Evolutionary conservation across 352 stramenopile genomes (phyloP).

Genomic region (Phytopythium mirpurense): DNA sequence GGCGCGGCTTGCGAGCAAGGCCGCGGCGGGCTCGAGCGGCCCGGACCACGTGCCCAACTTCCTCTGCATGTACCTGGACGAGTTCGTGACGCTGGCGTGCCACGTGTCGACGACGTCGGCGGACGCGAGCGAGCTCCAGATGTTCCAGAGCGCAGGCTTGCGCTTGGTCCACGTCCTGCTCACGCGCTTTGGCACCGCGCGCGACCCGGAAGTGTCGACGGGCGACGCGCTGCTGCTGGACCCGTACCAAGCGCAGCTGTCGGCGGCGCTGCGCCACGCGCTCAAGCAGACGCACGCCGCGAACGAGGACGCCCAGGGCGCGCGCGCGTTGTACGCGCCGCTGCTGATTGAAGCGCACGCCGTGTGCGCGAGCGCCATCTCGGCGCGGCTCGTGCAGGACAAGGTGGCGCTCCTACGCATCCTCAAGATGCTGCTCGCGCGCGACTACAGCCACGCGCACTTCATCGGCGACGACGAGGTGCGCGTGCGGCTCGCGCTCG

Average conservation of each 20-base stretch:
- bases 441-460: slow-evolving; percentile 60
- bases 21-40: neutral
- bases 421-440: slow-evolving; percentile 44
- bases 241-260: slow-evolving; percentile 81
- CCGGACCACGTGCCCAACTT: slow-evolving; percentile 42
- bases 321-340: slow-evolving; percentile 49
- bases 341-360: slow-evolving; percentile 65
- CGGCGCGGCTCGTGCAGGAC: slow-evolving; percentile 56
- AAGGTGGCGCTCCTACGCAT: slow-evolving; percentile 67
- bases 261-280: slow-evolving; percentile 70
- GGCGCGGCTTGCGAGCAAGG: slow-evolving; percentile 24
- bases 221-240: slow-evolving; percentile 61
- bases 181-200: slow-evolving; percentile 41
- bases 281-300: slow-evolving; percentile 46
- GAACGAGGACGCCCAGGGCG: slow-evolving; percentile 10
- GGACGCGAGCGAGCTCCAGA: slow-evolving; percentile 66
- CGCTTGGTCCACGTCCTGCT: slow-evolving; percentile 64
- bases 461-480: slow-evolving; percentile 59
- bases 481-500: slow-evolving; percentile 43
- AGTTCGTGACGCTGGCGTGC: slow-evolving; percentile 82
- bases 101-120: slow-evolving; percentile 66
- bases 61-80: slow-evolving; percentile 84
- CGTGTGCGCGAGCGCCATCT: slow-evolving; percentile 49
- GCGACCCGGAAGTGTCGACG: slow-evolving; percentile 62
- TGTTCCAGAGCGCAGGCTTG: slow-evolving; percentile 72